phyloP scores from a whole-genome alignment of 2,329 filamentous ascomycete genomes.

The Pseudocercospora fijiensis region DNA sequence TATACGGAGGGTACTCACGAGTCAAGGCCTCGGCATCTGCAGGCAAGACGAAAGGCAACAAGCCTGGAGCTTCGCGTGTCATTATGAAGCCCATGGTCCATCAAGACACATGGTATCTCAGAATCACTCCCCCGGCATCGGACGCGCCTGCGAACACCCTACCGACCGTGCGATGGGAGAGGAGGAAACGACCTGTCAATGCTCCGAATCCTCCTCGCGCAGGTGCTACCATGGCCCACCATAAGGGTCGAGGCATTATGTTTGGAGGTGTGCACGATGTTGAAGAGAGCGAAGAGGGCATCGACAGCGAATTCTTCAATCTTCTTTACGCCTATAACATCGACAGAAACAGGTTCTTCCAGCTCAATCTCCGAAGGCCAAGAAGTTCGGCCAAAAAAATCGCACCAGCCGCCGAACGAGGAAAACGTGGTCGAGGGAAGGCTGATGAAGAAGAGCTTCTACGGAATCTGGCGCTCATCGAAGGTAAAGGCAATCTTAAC shows the following conservation, averaged over 20 bases:
- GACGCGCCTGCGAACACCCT: conserved; percentile 65
- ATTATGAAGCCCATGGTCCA: conserved; percentile 84
- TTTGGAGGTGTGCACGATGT: conserved; percentile 83
- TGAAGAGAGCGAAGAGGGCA: conserved; percentile 63
- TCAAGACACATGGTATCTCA: conserved; percentile 90
- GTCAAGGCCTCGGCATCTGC: conserved; percentile 64
- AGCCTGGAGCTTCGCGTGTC: conserved; percentile 62
- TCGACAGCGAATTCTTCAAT: conserved; percentile 97
- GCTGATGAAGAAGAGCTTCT: conserved; percentile 90
- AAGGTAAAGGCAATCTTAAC: conserved; percentile 68
- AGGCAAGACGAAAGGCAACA: conserved; percentile 64
- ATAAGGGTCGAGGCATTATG: conserved; percentile 87
- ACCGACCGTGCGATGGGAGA: conserved; percentile 84
- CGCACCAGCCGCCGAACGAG: conserved; percentile 53
- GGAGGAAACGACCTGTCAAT: conserved; percentile 88
- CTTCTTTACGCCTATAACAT: conserved; percentile 89
- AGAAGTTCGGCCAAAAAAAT: conserved; percentile 56
- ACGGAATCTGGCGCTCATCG: conserved; percentile 79
- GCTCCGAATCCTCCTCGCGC: conserved; percentile 78
- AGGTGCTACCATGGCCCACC: conserved; percentile 89
- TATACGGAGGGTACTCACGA: conserved; percentile 92
- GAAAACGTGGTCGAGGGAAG: conserved; percentile 71
- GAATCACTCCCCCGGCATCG: conserved; percentile 69
- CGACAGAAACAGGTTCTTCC: conserved; percentile 93
- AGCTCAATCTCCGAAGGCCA: conserved; percentile 71